Conservation (phyloP, 2,329 filamentous ascomycete genomes). For the Botrytis pseudocinerea region DNA sequence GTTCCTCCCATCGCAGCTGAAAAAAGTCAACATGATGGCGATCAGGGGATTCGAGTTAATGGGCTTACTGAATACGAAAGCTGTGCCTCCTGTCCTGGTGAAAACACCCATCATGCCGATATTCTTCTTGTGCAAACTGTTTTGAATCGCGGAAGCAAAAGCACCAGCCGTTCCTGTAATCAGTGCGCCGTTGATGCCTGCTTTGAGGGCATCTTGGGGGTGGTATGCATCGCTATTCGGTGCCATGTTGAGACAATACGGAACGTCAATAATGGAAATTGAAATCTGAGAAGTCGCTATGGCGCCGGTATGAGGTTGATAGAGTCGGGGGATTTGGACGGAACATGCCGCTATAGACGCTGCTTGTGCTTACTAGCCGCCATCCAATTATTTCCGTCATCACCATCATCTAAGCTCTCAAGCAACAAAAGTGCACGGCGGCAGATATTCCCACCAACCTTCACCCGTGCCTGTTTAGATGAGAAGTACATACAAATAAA, state of each 20-base stretch:
- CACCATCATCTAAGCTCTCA: background rate
- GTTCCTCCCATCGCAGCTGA: conserved; percentile 66
- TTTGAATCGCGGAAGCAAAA: conserved; percentile 77
- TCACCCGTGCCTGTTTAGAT: conserved; percentile 13
- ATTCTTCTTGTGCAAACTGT: conserved; percentile 81
- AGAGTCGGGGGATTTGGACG: conserved; percentile 13
- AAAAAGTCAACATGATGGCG: conserved; percentile 24
- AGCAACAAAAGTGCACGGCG: conserved; percentile 13
- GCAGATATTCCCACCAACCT: background rate
- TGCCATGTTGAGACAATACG: conserved; percentile 47
- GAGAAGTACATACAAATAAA: conserved; percentile 13
- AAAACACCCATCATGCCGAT: conserved; percentile 79
- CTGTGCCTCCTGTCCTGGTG: conserved; percentile 73
- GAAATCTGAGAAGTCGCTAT: background rate
- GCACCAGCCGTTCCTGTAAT: conserved; percentile 68
- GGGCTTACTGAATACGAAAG: conserved; percentile 61
- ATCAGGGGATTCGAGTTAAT: background rate
- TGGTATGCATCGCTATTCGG: conserved; percentile 59
- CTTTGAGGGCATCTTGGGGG: conserved; percentile 72
- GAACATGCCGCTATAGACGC: conserved; percentile 21
- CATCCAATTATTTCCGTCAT: conserved; percentile 15
- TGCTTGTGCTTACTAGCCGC: conserved; percentile 9
- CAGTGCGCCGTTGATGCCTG: conserved; percentile 62
- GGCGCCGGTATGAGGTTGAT: conserved; percentile 27
- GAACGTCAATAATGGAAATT: background rate